phyloP scores from a whole-genome alignment of 2,329 filamentous ascomycete genomes.

The Annulohypoxylon truncatum region DNA sequence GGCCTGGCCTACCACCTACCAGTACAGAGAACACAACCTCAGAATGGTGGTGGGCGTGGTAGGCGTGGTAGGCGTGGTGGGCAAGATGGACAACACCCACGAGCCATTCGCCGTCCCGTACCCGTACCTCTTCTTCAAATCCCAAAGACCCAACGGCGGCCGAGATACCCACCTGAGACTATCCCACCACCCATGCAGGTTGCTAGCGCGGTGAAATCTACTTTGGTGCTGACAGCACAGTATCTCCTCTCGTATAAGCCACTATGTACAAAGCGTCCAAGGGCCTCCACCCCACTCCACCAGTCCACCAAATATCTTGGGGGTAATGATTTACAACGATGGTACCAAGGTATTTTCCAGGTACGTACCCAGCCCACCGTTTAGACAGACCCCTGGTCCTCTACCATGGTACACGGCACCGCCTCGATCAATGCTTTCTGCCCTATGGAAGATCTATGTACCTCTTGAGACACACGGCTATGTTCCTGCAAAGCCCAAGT shows the following conservation, averaged over 20 bases:
- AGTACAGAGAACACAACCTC: neutral
- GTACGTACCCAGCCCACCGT: constrained; percentile 22
- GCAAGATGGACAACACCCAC: neutral
- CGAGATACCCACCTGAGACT: constrained; percentile 6
- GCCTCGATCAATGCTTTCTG: constrained; percentile 24
- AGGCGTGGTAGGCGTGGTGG: neutral
- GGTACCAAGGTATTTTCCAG: neutral
- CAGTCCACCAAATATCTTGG: neutral
- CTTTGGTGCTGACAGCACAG: constrained; percentile 2
- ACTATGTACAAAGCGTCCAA: constrained; percentile 10
- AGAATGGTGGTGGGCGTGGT: too few relatives aligned
- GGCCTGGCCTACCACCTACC: neutral
- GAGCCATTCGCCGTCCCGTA: neutral
- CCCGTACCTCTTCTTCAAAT: neutral
- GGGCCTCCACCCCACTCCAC: constrained; percentile 9
- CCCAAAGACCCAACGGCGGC: constrained; percentile 18
- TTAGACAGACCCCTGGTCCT: constrained; percentile 28
- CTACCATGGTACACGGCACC: constrained; percentile 19
- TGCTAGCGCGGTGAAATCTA: constrained; percentile 8
- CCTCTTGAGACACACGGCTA: constrained; percentile 21
- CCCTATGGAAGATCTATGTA: constrained; percentile 36
- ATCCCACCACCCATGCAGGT: constrained; percentile 3
- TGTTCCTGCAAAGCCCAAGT: constrained; percentile 22
- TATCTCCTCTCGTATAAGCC: neutral
- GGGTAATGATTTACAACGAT: constrained; percentile 7